Conservation (phyloP, 148 eudicot species). For the Mesembryanthemum crystallinum region DNA sequence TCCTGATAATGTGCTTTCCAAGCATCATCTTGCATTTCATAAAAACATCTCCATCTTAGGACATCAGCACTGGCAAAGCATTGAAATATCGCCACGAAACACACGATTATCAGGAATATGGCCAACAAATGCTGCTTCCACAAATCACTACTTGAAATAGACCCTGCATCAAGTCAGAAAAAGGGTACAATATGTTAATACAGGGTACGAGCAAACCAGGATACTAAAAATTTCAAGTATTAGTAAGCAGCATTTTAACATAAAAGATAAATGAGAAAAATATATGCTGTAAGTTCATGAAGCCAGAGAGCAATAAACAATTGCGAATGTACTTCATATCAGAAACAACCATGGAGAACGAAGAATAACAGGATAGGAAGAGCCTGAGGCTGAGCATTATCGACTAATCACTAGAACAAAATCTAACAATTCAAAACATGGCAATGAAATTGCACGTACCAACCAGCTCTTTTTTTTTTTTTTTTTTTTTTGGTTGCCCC, state of each 20-base stretch:
- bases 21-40: constrained; percentile 57
- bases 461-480: not conserved
- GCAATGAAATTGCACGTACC: no score
- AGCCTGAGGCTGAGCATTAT: no score
- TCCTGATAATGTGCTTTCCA: constrained; percentile 84
- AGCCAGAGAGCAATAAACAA: not conserved
- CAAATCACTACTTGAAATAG: constrained; percentile 29
- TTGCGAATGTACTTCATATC: not conserved
- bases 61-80: constrained; percentile 69
- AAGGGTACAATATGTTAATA: not conserved
- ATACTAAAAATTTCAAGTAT: not conserved
- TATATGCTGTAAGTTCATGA: not conserved
- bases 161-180: constrained; percentile 33
- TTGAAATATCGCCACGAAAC: constrained; percentile 52
- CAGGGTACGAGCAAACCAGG: not conserved
- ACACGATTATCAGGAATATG: constrained; percentile 41
- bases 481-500: no score
- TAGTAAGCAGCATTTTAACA: no score
- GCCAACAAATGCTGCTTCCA: constrained; percentile 49
- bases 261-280: not conserved
- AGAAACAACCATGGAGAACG: no score
- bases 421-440: not conserved
- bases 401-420: not conserved
- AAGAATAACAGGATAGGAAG: no score
- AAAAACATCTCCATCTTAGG: constrained; percentile 76